Evolutionary conservation across 2,329 filamentous ascomycete species (phyloP).

Genomic region (Xylaria sp.): DNA sequence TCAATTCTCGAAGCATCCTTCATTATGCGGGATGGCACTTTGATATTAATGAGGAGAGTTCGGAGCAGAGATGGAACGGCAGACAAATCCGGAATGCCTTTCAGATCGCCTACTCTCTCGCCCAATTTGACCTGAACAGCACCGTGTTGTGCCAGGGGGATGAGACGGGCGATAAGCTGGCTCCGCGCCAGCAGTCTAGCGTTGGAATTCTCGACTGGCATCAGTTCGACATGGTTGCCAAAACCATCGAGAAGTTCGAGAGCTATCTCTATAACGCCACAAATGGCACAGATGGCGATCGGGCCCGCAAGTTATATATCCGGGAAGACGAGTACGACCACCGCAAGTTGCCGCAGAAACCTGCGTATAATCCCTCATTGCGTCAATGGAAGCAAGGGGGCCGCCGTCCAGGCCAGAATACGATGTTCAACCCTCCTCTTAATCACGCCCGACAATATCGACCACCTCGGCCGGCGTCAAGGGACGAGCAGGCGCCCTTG

Average conservation of each 20-base stretch:
- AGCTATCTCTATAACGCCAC: constrained; percentile 2
- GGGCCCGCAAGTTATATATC: not conserved
- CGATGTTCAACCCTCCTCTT: not conserved
- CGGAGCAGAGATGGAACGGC: constrained; percentile 12
- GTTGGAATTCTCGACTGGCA: not conserved
- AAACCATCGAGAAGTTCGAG: constrained; percentile 3
- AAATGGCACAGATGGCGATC: not conserved
- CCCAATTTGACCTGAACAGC: not conserved
- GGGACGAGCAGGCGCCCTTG: not conserved
- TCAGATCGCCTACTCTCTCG: constrained; percentile 5
- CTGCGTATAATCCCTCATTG: not conserved
- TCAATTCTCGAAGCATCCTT: not conserved
- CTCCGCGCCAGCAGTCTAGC: not conserved
- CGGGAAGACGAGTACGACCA: not conserved
- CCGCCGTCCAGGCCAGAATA: not conserved
- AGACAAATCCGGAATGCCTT: constrained; percentile 14
- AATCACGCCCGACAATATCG: not conserved
- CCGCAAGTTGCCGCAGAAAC: not conserved
- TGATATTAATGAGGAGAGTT: not conserved
- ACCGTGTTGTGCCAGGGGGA: not conserved
- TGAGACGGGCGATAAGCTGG: not conserved
- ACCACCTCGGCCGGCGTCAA: not conserved
- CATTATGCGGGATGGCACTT: constrained; percentile 3
- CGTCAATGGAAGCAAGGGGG: not conserved
- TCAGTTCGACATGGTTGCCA: constrained; percentile 8